These are phyloP conservation scores for Mycena polygramma DNA, from an alignment of 768 basidiomycete genomes.

Conservation along the genomic window DNA sequence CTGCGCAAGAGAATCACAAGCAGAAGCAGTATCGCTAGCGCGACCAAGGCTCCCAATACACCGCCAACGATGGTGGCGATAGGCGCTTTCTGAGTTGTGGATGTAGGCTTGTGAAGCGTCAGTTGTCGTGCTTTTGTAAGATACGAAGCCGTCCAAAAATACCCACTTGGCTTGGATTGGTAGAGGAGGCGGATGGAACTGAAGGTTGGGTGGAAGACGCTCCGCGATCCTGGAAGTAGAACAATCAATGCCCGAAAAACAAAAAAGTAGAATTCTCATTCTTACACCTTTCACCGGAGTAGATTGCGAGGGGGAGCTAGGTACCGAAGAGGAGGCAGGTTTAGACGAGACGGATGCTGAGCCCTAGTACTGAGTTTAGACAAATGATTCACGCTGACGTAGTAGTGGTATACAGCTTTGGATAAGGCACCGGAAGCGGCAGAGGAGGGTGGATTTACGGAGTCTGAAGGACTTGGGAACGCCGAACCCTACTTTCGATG, in stretches of 20 bases:
- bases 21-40: slow-evolving; percentile 10
- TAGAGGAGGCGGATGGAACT: neutral
- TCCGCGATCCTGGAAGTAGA: neutral
- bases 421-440: neutral
- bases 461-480: neutral
- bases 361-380: neutral
- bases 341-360: neutral
- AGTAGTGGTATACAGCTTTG: neutral
- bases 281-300: neutral
- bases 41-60: slow-evolving; percentile 18
- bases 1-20: slow-evolving; percentile 20
- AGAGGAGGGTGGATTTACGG: neutral
- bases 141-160: neutral
- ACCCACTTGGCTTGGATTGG: slow-evolving; percentile 1
- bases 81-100: neutral
- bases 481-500: neutral
- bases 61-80: slow-evolving; percentile 30
- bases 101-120: neutral
- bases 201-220: slow-evolving; percentile 1
- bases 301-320: neutral
- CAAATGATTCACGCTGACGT: neutral
- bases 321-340: neutral
- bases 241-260: neutral
- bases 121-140: too few relatives aligned
- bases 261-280: neutral